phyloP scores from a whole-genome alignment of 495 filamentous ascomycete genomes.

The Aspergillus sclerotiicarbonarius region DNA sequence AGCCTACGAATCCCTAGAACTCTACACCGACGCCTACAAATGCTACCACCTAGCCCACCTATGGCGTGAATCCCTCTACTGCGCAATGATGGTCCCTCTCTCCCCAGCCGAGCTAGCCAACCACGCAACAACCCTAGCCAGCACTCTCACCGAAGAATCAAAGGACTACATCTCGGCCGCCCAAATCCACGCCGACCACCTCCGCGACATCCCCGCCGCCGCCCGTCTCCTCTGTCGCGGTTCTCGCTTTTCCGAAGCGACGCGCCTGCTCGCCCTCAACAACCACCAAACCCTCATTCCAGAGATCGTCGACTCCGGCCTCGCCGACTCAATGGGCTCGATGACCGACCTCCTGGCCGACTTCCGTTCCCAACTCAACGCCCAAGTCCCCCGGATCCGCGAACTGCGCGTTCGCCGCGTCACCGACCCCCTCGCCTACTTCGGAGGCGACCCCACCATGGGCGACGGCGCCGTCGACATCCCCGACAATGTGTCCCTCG shows the following conservation, averaged over 20 bases:
- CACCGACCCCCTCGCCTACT: conserved; percentile 77
- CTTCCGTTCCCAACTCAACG: conserved; percentile 76
- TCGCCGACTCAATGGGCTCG: conserved; percentile 71
- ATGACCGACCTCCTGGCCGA: conserved; percentile 89
- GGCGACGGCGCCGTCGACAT: conserved; percentile 59
- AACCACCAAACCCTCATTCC: conserved; percentile 46
- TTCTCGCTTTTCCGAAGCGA: conserved; percentile 78
- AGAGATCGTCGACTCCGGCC: conserved; percentile 68
- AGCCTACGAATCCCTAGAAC: conserved; percentile 82
- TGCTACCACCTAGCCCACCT: conserved; percentile 78
- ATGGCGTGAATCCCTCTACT: conserved; percentile 88
- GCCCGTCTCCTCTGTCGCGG: conserved; percentile 75
- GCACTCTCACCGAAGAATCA: conserved; percentile 74
- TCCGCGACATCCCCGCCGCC: conserved; percentile 64
- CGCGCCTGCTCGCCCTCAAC: conserved; percentile 61
- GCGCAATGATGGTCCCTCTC: conserved; percentile 64
- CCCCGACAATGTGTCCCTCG: conserved; percentile 88
- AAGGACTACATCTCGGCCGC: conserved; percentile 82
- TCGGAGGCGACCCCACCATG: conserved; percentile 60
- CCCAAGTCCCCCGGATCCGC: conserved; percentile 78
- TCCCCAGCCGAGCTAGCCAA: conserved; percentile 52
- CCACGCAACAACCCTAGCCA: conserved; percentile 66
- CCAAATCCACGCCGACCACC: conserved; percentile 75
- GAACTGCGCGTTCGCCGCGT: conserved; percentile 78
- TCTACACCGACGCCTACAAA: conserved; percentile 68